Percentiles rank a stretch among this genome's conserved stretches.
phyloP scores from a whole-genome alignment of 257 asterid species.

The Eucommia ulmoides region DNA sequence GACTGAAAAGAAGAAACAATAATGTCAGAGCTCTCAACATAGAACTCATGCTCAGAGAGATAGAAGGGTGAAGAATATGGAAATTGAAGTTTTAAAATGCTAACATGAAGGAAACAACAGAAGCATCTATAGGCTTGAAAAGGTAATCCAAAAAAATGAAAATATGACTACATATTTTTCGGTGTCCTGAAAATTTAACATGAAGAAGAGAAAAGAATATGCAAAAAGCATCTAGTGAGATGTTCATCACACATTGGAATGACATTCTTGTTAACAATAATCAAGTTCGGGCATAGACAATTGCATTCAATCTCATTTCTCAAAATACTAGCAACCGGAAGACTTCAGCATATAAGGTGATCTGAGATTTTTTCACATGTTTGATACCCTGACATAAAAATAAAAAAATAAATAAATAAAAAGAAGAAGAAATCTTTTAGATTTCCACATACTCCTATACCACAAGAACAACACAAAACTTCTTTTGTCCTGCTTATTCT shows the following conservation, averaged over 20 bases:
- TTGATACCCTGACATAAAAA: too few species aligned
- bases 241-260: not conserved
- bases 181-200: not conserved
- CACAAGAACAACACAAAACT: too few species aligned
- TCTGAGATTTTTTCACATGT: too few species aligned
- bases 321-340: not conserved
- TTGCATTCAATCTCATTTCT: not conserved
- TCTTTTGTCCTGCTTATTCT: too few species aligned
- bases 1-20: slow-evolving; percentile 28
- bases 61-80: not conserved
- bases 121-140: not conserved
- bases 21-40: not conserved
- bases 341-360: not conserved
- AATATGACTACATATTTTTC: not conserved
- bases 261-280: not conserved
- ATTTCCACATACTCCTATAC: too few species aligned
- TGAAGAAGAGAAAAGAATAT: not conserved
- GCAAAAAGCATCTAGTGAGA: not conserved
- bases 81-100: too few species aligned
- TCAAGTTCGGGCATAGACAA: not conserved
- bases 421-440: too few species aligned
- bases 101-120: not conserved
- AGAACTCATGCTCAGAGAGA: not conserved
- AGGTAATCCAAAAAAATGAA: not conserved
- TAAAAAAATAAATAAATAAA: too few species aligned